Conservation (phyloP, 2,329 filamentous ascomycete genomes). For the Tricladium varicosporioides region DNA sequence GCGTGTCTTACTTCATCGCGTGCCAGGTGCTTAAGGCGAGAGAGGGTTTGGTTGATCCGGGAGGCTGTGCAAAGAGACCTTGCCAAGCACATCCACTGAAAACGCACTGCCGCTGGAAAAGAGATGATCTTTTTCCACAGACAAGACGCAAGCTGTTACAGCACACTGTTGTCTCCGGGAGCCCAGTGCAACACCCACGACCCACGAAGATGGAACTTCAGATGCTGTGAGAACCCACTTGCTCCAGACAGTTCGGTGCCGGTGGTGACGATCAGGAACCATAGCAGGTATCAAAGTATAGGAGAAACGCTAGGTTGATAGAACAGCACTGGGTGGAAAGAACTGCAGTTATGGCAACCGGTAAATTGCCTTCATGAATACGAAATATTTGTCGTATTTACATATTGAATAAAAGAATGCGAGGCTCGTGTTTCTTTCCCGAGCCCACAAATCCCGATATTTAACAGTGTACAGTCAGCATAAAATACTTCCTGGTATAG, state of each 20-base stretch:
- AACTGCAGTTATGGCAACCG: too few species aligned
- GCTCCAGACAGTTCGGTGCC: neutral
- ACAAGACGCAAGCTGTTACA: slow-evolving; percentile 18
- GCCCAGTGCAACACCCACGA: neutral
- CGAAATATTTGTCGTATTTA: too few species aligned
- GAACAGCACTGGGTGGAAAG: too few species aligned
- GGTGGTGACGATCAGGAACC: neutral
- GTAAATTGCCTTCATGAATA: too few species aligned
- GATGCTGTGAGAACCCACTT: neutral
- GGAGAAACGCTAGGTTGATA: too few species aligned
- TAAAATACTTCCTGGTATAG: too few species aligned
- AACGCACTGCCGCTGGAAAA: neutral
- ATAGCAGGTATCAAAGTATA: neutral
- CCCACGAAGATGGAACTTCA: neutral
- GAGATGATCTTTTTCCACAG: neutral
- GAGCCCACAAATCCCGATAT: too few species aligned
- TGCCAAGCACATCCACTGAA: neutral
- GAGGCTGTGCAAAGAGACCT: slow-evolving; percentile 17
- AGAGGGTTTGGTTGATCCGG: neutral
- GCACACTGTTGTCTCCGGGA: neutral
- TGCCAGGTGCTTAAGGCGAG: too few species aligned
- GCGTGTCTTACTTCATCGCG: neutral
- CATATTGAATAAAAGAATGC: too few species aligned
- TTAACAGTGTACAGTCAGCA: too few species aligned
- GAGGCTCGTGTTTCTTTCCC: too few species aligned